A percentile compares a stretch with the other conserved stretches of the same genome.
These are phyloP conservation scores for Camelina hispida DNA, from an alignment of 345 rosid genomes.

Conservation along the genomic window DNA sequence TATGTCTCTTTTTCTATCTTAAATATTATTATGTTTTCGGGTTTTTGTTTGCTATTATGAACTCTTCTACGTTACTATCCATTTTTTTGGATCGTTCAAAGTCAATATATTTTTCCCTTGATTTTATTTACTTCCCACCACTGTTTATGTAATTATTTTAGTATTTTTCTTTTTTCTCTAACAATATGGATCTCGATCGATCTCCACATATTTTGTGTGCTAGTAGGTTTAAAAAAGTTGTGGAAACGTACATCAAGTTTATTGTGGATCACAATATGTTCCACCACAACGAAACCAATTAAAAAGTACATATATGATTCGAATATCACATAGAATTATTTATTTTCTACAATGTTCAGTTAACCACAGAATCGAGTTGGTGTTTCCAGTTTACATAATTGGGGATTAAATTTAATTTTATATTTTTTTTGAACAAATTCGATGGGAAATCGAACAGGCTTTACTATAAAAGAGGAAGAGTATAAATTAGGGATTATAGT, in stretches of 20 bases:
- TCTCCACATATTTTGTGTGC: background rate
- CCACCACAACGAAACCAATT: background rate
- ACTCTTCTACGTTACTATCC: background rate
- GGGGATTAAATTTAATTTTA: no score
- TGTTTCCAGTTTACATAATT: no score
- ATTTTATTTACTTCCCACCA: background rate
- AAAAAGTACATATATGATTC: no score
- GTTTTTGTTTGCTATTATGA: background rate
- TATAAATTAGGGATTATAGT: no score
- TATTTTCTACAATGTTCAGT: no score
- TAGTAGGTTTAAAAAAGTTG: background rate
- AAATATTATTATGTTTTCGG: background rate
- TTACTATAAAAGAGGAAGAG: no score
- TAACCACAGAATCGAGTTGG: no score
- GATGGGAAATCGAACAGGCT: no score
- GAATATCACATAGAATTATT: no score
- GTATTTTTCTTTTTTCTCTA: no score
- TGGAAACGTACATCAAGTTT: background rate
- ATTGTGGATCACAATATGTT: background rate
- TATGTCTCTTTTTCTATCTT: background rate
- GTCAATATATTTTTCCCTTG: background rate
- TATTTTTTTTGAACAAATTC: no score
- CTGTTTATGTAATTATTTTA: no score
- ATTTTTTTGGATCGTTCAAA: background rate
- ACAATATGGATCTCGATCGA: background rate